phyloP scores from a whole-genome alignment of 495 filamentous ascomycete genomes.

The Evernia prunastri region DNA sequence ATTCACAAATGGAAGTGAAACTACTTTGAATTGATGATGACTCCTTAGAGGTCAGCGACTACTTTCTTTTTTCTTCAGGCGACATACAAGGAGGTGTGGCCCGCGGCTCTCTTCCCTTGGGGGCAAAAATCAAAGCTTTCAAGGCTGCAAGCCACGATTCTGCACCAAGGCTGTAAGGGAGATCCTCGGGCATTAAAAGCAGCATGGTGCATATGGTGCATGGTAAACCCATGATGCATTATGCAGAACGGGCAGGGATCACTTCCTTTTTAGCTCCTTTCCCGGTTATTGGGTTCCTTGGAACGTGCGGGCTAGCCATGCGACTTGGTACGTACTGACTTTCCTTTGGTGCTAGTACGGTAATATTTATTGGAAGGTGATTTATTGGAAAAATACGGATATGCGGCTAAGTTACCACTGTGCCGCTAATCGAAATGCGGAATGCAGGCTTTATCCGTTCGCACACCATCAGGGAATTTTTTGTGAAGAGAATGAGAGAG shows the following conservation, averaged over 20 bases:
- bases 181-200: background rate
- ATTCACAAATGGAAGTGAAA: background rate
- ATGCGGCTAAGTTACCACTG: background rate
- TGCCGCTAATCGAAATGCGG: background rate
- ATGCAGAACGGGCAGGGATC: background rate
- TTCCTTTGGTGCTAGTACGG: too few relatives aligned
- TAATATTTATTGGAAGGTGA: too few relatives aligned
- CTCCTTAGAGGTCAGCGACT: background rate
- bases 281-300: too few relatives aligned
- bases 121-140: too few relatives aligned
- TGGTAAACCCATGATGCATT: background rate
- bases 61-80: background rate
- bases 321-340: background rate
- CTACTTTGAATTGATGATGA: too few relatives aligned
- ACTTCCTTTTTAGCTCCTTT: too few relatives aligned
- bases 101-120: too few relatives aligned
- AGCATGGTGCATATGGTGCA: background rate
- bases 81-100: too few relatives aligned
- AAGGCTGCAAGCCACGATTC: background rate
- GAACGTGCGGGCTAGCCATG: background rate
- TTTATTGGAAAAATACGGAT: background rate
- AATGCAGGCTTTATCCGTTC: background rate
- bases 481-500: background rate
- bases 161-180: background rate
- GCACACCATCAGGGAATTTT: background rate